phyloP scores from a whole-genome alignment of 108 stramenopile species.

The Stephanodiscus triporus region DNA sequence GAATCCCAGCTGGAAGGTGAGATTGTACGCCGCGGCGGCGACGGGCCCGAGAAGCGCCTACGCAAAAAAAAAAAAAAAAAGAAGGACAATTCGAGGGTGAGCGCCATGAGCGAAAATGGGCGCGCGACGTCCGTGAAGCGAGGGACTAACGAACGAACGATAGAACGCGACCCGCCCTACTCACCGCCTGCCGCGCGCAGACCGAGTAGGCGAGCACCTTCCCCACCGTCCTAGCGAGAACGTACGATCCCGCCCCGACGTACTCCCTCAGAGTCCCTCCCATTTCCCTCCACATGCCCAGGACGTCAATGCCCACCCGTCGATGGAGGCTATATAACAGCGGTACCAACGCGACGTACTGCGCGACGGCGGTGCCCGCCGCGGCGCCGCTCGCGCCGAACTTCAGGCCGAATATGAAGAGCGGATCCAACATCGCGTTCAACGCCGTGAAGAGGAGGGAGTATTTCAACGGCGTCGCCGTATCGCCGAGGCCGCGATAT shows the following conservation, averaged over 20 bases:
- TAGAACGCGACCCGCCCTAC: too few relatives aligned
- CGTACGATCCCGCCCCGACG: constrained; percentile 74
- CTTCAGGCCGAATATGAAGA: constrained; percentile 84
- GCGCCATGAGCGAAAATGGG: too few relatives aligned
- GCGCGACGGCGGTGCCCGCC: constrained; percentile 87
- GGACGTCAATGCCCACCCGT: constrained; percentile 70
- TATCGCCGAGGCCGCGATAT: constrained; percentile 94
- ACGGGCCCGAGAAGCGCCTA: constrained; percentile 80
- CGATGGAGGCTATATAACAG: constrained; percentile 70
- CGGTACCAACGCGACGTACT: constrained; percentile 82
- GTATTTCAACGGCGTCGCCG: constrained; percentile 84
- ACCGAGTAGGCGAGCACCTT: constrained; percentile 90
- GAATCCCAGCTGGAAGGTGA: constrained; percentile 93
- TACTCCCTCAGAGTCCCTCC: constrained; percentile 67
- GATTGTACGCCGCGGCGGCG: constrained; percentile 88
- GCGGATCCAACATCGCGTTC: constrained; percentile 86
- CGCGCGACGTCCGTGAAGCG: too few relatives aligned
- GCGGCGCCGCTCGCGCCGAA: constrained; percentile 93
- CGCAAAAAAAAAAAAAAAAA: not conserved
- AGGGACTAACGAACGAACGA: too few relatives aligned
- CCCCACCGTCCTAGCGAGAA: constrained; percentile 80
- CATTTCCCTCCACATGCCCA: constrained; percentile 63
- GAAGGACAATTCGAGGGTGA: too few relatives aligned
- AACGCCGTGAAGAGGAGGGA: constrained; percentile 75
- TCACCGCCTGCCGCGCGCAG: constrained; percentile 75